A percentile compares a stretch with the other conserved stretches of the same genome.
Evolutionary conservation across 805 yeast species (phyloP).

Genomic region (Candida xyloterini): DNA sequence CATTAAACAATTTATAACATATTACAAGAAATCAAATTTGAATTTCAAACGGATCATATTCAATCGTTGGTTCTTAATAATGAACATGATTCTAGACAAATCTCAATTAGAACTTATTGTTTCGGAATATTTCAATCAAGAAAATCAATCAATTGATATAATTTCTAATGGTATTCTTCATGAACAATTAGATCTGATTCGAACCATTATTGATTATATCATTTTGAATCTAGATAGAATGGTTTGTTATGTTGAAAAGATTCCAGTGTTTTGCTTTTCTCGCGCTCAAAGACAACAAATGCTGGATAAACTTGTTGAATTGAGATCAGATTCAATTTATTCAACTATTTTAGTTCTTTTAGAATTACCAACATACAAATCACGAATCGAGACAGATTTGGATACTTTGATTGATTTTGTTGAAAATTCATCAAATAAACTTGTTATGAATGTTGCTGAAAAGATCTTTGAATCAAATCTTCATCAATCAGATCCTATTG

Average conservation of each 20-base stretch:
- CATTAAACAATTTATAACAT: slow-evolving; percentile 25
- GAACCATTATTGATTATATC: slow-evolving; percentile 17
- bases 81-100: slow-evolving; percentile 33
- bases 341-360: slow-evolving; percentile 38
- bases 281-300: slow-evolving; percentile 36
- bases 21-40: slow-evolving; percentile 15
- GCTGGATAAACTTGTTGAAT: slow-evolving; percentile 20
- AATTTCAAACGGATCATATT: slow-evolving; percentile 31
- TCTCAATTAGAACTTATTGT: slow-evolving; percentile 33
- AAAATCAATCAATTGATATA: slow-evolving; percentile 24
- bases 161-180: slow-evolving; percentile 40
- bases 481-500: slow-evolving; percentile 33
- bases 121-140: slow-evolving; percentile 26
- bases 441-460: slow-evolving; percentile 32
- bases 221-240: background rate
- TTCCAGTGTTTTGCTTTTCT: slow-evolving; percentile 51
- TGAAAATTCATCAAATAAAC: background rate
- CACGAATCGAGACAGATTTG: slow-evolving; percentile 44
- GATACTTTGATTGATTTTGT: slow-evolving; percentile 14
- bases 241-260: slow-evolving; percentile 15
- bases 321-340: background rate
- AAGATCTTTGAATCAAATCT: slow-evolving; percentile 40
- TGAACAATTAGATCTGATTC: slow-evolving; percentile 45
- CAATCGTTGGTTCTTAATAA: slow-evolving; percentile 56
- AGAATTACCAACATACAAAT: slow-evolving; percentile 50